Base-by-base conservation (phyloP, 2,329 filamentous ascomycete species). In the Sarocladium strictum region DNA sequence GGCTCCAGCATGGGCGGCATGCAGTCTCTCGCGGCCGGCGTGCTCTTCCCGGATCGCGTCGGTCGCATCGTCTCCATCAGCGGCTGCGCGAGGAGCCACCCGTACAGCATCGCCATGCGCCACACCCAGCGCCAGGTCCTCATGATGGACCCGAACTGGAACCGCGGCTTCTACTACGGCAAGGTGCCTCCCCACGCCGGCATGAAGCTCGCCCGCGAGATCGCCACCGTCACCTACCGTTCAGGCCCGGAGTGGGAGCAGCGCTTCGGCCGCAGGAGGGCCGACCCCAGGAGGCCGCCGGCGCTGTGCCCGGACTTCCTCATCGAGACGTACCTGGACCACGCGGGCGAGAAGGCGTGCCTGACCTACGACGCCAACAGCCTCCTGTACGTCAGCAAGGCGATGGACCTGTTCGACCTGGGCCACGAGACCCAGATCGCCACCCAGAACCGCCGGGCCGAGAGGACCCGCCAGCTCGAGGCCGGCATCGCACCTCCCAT, bases 131-230 rank as follows among this genome's bases (percentile, higher is more conserved):
- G 94, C 26, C 94, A 97, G 74, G 94, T 97, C 1, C 80, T 99
- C 49, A 97, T 99, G 92, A 97, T 97, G 87, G 94, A 99, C 64
- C 91, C 92, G 2, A 91, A 96, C 65, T 99, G 94, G 94, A 89
- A 90, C 61, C 84, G 94, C 33, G 94, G 94, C 2, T 96, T 93
- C 73, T 97, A 97, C 76, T 96, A 96, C 67, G 87, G 86, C 64
- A 75, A 78, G 40, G 84, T 99, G 6, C 94, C 94, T 2, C 94
- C 94, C 1, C 94, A 99, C 65, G 86, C 89, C 0, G 94, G 94
- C 51, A 97, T 99, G 93, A 99, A 99, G 73, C 85, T 99, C 6
- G 93, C 94, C 0, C 86, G 94, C 56, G 90, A 99, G 72, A 99
- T 99, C 63, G 94, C 94, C 15, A 99, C 94, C 1, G 92, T 99